phyloP scores from a whole-genome alignment of 352 stramenopile genomes.

The Phytophthora ohioensis region DNA sequence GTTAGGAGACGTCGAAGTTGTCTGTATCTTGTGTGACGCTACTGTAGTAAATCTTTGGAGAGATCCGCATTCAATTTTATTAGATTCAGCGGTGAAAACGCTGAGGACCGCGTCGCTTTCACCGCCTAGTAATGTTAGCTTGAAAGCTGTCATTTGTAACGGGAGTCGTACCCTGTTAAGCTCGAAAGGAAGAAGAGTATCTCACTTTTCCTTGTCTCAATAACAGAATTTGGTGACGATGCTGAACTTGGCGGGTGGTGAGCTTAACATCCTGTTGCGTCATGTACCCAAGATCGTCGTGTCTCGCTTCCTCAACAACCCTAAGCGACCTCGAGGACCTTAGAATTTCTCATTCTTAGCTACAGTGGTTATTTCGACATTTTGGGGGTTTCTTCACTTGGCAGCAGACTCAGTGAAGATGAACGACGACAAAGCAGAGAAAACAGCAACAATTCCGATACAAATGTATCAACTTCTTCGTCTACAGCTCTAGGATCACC shows the following conservation, averaged over 20 bases:
- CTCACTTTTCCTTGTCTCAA: too few species aligned
- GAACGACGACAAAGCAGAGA: conserved; percentile 56
- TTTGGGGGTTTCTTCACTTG: conserved; percentile 86
- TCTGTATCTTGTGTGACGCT: too few species aligned
- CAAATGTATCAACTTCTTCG: not conserved
- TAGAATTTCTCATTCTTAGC: conserved; percentile 60
- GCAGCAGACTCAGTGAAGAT: conserved; percentile 73
- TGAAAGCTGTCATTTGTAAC: not conserved
- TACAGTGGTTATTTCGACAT: conserved; percentile 89
- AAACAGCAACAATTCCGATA: conserved; percentile 6
- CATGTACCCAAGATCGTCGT: conserved; percentile 83
- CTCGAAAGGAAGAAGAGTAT: too few species aligned
- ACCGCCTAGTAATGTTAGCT: conserved; percentile 22
- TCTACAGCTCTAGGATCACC: not conserved
- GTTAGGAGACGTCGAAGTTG: too few species aligned
- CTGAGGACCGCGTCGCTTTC: too few species aligned
- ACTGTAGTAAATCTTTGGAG: too few species aligned
- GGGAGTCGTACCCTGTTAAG: not conserved
- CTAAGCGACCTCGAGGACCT: conserved; percentile 55
- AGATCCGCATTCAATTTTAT: too few species aligned
- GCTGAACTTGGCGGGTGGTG: conserved; percentile 44
- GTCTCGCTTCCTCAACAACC: conserved; percentile 61
- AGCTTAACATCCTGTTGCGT: conserved; percentile 69
- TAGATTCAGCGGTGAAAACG: too few species aligned
- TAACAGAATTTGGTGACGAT: too few species aligned